These are phyloP conservation scores for Ogataea saltuana DNA, from an alignment of 805 yeast genomes.

Conservation along the genomic window DNA sequence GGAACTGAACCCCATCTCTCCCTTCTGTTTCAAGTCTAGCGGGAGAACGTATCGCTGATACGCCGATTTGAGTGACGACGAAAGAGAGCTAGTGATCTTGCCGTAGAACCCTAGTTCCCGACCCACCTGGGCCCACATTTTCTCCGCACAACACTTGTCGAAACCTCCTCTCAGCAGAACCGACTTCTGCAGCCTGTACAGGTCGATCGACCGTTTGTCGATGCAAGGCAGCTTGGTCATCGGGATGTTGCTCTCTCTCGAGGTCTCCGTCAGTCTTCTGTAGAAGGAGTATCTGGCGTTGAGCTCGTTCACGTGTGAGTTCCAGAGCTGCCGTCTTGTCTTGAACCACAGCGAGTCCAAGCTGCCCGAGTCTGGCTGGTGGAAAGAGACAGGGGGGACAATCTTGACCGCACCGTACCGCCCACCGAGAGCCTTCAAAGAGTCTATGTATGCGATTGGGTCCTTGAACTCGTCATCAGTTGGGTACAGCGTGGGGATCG, in stretches of 20 bases:
- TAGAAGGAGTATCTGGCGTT: slow-evolving; percentile 49
- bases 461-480: slow-evolving; percentile 55
- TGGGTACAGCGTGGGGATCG: slow-evolving; percentile 60
- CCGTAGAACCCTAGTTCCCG: slow-evolving; percentile 78
- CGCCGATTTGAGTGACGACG: slow-evolving; percentile 63
- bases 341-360: slow-evolving; percentile 53
- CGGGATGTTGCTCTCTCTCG: slow-evolving; percentile 32
- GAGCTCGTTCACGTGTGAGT: slow-evolving; percentile 44
- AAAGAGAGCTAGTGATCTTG: slow-evolving; percentile 66
- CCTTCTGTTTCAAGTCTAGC: slow-evolving; percentile 20
- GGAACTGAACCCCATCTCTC: not conserved
- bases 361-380: slow-evolving; percentile 36
- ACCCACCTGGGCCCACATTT: slow-evolving; percentile 82
- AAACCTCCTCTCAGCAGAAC: slow-evolving; percentile 71
- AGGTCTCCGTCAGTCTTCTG: slow-evolving; percentile 41
- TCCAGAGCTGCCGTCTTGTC: slow-evolving; percentile 49
- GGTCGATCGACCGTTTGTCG: slow-evolving; percentile 65
- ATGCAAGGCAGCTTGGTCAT: slow-evolving; percentile 58
- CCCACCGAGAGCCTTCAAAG: slow-evolving; percentile 51
- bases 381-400: slow-evolving; percentile 55
- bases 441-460: slow-evolving; percentile 67
- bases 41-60: slow-evolving; percentile 47
- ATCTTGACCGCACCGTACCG: slow-evolving; percentile 76
- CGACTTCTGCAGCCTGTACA: slow-evolving; percentile 55
- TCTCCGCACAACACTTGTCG: slow-evolving; percentile 58